Evolutionary conservation across 2,329 filamentous ascomycete species (phyloP), one percentile per base, ranked within the genome.

Genomic region (Ascocoryne sarcoides): DNA sequence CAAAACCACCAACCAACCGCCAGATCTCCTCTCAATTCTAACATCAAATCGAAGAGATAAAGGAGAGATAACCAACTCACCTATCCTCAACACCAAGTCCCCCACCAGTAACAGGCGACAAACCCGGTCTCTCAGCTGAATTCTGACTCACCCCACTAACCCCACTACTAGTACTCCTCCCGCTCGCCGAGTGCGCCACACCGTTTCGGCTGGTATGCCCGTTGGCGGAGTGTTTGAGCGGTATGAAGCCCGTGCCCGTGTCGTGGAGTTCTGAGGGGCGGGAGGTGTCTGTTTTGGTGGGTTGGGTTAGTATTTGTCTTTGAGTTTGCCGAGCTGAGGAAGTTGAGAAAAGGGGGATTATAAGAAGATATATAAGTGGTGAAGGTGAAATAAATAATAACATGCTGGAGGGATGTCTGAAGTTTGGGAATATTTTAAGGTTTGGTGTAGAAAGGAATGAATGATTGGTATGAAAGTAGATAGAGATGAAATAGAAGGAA

Each of bases 231-330:
- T 39, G 45, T 16, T 45, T 43, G 8, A 48, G 46, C 3, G 50
- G 32, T 12, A 39, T 40, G 9, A 45, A 42, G n/a, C 37, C 38
- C 12, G 35, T 45, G 21, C 46, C 48, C 4, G 49, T 54, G 35
- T 43, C 45, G 9, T 49, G 36, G 8, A 57, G 46, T 40, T 57
- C 54, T 4, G 36, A 34, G 5, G 47, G 48, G 5, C 14, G 38
- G 28, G 55, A 55, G 10, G 54, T 56, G 34, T 53, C 54, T 55
- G 34, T 5, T 33, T 41, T 20, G 35, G n/a, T n/a, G n/a, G n/a
- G n/a, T n/a, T n/a, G n/a, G n/a, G n/a, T n/a, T 29, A 23, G 32
- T 10, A 36, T 39, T 31, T 12, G 21, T 18, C n/a, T n/a, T n/a
- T n/a, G n/a, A n/a, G n/a, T n/a, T n/a, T n/a, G n/a, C n/a, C n/a